These are phyloP conservation scores for Plasmodium berghei DNA, from an alignment of 169 alveolate species.

Conservation along the genomic window DNA sequence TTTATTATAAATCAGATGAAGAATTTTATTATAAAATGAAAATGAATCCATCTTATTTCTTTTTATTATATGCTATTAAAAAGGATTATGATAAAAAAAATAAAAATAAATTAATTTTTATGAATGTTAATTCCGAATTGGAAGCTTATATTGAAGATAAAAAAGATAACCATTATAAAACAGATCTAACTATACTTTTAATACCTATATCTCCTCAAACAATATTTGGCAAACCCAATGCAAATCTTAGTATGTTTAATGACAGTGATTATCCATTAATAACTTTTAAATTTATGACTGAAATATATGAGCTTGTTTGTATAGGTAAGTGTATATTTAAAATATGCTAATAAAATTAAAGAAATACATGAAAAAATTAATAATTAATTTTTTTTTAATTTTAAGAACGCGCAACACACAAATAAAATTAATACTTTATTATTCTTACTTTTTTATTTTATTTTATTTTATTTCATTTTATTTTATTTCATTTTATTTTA, in stretches of 20 bases:
- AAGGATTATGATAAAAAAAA: constrained; percentile 64
- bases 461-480: no score
- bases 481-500: no score
- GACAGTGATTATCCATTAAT: constrained; percentile 63
- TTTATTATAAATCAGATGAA: constrained; percentile 49
- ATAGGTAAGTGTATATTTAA: constrained; percentile 21
- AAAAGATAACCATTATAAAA: constrained; percentile 22
- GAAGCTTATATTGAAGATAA: constrained; percentile 68
- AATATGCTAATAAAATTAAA: not conserved
- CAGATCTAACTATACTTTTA: constrained; percentile 28
- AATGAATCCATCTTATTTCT: constrained; percentile 52
- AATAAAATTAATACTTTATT: not conserved
- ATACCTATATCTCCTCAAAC: constrained; percentile 54
- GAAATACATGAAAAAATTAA: not conserved
- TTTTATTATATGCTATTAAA: constrained; percentile 60
- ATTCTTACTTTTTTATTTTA: no score
- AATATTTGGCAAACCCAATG: constrained; percentile 31
- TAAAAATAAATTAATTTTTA: constrained; percentile 58
- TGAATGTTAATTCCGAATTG: constrained; percentile 57
- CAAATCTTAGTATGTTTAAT: constrained; percentile 46
- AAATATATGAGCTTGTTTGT: constrained; percentile 48
- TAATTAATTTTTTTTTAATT: not conserved
- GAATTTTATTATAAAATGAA: constrained; percentile 61
- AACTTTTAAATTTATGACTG: constrained; percentile 46
- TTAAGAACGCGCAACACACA: not conserved